Evolutionary conservation across 805 yeast species (phyloP).

Genomic region (Pichia membranifaciens): DNA sequence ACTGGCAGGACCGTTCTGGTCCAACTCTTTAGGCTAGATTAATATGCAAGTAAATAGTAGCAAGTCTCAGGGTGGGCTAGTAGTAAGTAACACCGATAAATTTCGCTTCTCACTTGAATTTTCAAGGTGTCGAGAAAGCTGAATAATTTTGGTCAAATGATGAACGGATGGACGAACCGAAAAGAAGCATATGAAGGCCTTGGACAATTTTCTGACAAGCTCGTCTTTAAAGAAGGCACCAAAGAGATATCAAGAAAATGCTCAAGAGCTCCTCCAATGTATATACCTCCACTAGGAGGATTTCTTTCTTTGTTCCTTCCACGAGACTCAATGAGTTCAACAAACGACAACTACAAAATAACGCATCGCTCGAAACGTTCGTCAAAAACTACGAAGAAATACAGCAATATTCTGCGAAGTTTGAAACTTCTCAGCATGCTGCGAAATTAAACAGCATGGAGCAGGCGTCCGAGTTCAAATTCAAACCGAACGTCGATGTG

Average conservation of each 20-base stretch:
- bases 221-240: no score
- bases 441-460: background rate
- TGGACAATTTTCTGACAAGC: no score
- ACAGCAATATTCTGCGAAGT: background rate
- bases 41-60: no score
- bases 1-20: no score
- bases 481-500: background rate
- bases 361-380: slow-evolving; percentile 7
- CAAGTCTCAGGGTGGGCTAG: no score
- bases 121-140: no score
- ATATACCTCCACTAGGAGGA: background rate
- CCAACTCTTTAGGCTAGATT: no score
- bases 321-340: slow-evolving; percentile 10
- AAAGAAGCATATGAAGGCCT: no score
- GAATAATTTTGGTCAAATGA: no score
- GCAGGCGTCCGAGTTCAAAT: background rate
- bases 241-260: background rate
- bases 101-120: background rate
- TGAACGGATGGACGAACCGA: no score
- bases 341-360: slow-evolving; percentile 9
- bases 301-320: slow-evolving; percentile 14
- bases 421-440: no score
- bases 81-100: background rate
- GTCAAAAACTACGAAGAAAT: slow-evolving; percentile 10
- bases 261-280: background rate